phyloP scores from a whole-genome alignment of 306 rosid species.

The Gleditsia sinensis region DNA sequence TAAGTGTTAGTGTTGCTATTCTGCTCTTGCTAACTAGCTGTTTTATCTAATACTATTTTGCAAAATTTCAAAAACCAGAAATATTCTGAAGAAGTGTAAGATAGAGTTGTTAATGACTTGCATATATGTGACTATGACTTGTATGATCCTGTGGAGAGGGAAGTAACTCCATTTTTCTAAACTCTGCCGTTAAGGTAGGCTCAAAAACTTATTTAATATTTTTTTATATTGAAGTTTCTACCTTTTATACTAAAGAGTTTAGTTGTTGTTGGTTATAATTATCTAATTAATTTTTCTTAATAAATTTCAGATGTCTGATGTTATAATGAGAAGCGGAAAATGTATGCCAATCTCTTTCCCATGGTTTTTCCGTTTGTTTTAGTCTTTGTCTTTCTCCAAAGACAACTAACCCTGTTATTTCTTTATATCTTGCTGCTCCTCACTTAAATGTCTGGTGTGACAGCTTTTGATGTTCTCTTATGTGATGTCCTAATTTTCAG shows the following conservation, averaged over 20 bases:
- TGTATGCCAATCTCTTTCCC: conserved; percentile 54
- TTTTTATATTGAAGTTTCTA: conserved; percentile 19
- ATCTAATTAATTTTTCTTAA: conserved; percentile 36
- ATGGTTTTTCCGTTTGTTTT: conserved; percentile 22
- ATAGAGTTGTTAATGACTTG: conserved; percentile 11
- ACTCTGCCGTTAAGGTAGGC: conserved; percentile 19
- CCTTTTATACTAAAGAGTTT: conserved; percentile 28
- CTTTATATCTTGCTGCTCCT: background rate
- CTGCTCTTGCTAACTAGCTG: conserved; percentile 5
- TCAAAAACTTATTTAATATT: background rate
- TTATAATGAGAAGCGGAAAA: conserved; percentile 74
- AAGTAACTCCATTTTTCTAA: conserved; percentile 19
- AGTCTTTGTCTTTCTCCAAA: conserved; percentile 12
- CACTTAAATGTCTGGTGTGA: background rate
- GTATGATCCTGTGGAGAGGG: conserved; percentile 19
- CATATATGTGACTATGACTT: conserved; percentile 3
- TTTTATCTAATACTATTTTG: conserved; percentile 14
- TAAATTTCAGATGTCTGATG: conserved; percentile 71
- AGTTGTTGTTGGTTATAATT: conserved; percentile 19
- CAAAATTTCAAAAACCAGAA: conserved; percentile 21
- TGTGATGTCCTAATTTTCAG: conserved; percentile 50
- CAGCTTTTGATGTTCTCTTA: background rate
- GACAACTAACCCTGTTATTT: background rate
- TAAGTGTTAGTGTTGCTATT: background rate
- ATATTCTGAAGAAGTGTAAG: conserved; percentile 12